Evolutionary conservation across 73 alveolate genomes (phyloP).

Genomic region (Effrenium voratum): DNA sequence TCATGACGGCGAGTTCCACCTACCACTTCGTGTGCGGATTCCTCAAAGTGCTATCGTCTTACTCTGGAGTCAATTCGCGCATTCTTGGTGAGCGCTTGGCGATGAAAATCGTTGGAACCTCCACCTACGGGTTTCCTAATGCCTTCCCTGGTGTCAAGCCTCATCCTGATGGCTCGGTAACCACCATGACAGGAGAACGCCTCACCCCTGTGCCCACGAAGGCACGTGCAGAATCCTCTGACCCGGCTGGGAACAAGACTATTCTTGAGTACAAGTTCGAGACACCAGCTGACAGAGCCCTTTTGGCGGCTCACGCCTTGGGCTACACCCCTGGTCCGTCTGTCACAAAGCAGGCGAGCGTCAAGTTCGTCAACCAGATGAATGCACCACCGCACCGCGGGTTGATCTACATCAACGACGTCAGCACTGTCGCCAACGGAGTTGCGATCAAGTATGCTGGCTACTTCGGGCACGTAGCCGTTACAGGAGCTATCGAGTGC

Average conservation of each 20-base stretch:
- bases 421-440: neutral
- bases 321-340: neutral
- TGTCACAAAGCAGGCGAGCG: neutral
- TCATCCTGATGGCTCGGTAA: neutral
- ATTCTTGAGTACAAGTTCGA: too few species aligned
- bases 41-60: too few species aligned
- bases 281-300: neutral
- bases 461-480: neutral
- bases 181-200: neutral
- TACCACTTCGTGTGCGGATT: too few species aligned
- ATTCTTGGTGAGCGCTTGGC: neutral
- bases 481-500: neutral
- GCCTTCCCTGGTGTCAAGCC: neutral
- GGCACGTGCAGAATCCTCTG: neutral
- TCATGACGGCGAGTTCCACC: too few species aligned
- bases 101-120: neutral
- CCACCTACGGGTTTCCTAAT: neutral
- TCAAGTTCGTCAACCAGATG: neutral
- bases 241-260: neutral
- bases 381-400: neutral
- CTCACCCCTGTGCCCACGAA: neutral
- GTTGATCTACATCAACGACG: neutral
- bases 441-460: neutral
- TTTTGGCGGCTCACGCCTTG: neutral
- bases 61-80: too few species aligned